phyloP scores from a whole-genome alignment of 148 eudicot species.

The Rhododendron kiyosumense region DNA sequence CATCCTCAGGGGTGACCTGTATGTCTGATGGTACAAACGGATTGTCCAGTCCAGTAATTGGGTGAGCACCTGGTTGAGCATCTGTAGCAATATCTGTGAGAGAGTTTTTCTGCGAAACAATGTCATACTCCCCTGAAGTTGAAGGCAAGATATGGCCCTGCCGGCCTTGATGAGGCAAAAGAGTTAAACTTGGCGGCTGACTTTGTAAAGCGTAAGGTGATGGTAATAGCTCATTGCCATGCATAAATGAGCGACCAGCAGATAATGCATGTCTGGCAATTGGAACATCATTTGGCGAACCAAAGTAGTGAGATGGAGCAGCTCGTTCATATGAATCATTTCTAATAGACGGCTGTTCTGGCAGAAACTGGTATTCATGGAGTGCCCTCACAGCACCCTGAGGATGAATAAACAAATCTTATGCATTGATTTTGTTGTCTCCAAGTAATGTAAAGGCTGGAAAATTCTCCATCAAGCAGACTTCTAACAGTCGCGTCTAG shows the following conservation, averaged over 20 bases:
- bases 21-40: conserved; percentile 48
- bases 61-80: conserved; percentile 45
- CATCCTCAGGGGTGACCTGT: conserved; percentile 49
- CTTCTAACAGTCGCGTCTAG: background rate
- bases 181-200: conserved; percentile 46
- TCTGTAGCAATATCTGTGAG: conserved; percentile 34
- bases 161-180: conserved; percentile 62
- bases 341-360: conserved; percentile 78
- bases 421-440: background rate
- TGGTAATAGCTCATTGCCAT: conserved; percentile 55
- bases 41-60: conserved; percentile 43
- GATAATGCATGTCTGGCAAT: conserved; percentile 44
- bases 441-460: background rate
- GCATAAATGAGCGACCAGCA: conserved; percentile 42
- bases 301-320: conserved; percentile 53
- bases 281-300: conserved; percentile 49
- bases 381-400: conserved; percentile 68
- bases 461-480: background rate
- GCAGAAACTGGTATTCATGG: conserved; percentile 88
- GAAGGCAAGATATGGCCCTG: conserved; percentile 49
- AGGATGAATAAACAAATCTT: conserved; percentile 1
- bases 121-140: conserved; percentile 46
- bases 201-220: conserved; percentile 43
- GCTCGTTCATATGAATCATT: conserved; percentile 65
- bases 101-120: conserved; percentile 29